Evolutionary conservation across 148 eudicot genomes (phyloP), one percentile per base, ranked within the genome.

Genomic region (Nyssa sinensis): DNA sequence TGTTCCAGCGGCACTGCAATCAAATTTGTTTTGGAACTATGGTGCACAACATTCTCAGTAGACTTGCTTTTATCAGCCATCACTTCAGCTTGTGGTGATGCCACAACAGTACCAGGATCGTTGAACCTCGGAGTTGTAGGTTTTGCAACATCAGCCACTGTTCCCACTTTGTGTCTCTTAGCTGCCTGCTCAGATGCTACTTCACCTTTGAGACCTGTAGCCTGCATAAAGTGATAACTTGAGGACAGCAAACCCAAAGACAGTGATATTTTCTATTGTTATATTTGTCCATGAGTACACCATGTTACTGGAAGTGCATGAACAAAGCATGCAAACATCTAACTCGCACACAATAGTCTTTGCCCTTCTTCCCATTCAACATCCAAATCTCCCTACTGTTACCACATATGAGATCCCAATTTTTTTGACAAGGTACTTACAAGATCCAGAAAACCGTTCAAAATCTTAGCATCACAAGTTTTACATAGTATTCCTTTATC

Each of bases 181-280:
- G 85, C 75, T 62, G 81, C 66, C 74, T 71, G 89, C 49, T 81
- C 92, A 59, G 86, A 73, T 35, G 75, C 74, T 62, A 86, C 75
- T 41, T 92, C 92, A 78, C 73, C 81, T 77, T 88, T 89, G 73
- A 62, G 35, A 71, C 90, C 87, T 67, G 89, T 60, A 74, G 96
- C 81, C 98, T 94, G 91, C 80, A 87, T 63, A 78, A 29, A 61
- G 62, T 13, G 61, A 78, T 39, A 71, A n/a, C 9, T 74, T 63
- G 47, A 68, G 34, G n/a, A 49, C 5, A 32, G 47, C 31, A 4
- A 14, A 61, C 23, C 44, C 24, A 34, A 62, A 47, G 3, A 67
- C 25, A 17, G 12, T 4, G 55, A 28, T 34, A 6, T 66, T 25
- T 67, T 41, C 28, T 24, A 13, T 44, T 67, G 57, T 21, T 16